These are phyloP conservation scores for Carex kokanica DNA, from an alignment of 176 grass and related monocot genomes.

Conservation along the genomic window DNA sequence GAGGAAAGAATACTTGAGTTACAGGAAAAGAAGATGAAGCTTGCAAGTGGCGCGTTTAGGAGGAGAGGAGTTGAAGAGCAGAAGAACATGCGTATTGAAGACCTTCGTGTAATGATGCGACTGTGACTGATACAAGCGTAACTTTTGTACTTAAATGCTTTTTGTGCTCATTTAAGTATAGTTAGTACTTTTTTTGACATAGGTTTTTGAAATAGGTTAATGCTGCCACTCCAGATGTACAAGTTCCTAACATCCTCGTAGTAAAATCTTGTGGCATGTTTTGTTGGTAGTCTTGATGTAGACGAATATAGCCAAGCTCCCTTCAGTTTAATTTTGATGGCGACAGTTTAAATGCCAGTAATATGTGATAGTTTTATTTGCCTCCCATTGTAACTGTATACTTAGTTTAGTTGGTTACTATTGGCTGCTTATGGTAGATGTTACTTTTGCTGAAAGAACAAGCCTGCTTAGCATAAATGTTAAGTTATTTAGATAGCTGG, in stretches of 20 bases:
- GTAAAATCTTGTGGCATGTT: neutral
- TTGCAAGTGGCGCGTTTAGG: conserved; percentile 57
- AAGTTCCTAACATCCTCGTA: neutral
- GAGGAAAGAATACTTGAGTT: conserved; percentile 78
- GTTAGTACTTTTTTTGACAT: conserved; percentile 5
- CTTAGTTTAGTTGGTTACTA: neutral
- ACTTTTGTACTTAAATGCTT: too few species aligned
- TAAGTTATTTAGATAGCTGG: too few species aligned
- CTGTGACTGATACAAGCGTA: conserved; percentile 7
- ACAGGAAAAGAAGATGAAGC: conserved; percentile 70
- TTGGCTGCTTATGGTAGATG: neutral
- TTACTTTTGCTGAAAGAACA: neutral
- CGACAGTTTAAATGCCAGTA: neutral
- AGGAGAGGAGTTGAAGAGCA: conserved; percentile 44
- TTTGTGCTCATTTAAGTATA: neutral
- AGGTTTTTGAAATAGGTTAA: conserved; percentile 3
- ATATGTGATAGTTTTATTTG: neutral
- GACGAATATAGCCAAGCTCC: neutral
- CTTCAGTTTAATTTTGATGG: neutral
- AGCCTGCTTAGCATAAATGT: neutral
- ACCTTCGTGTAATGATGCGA: conserved; percentile 69
- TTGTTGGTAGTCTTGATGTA: neutral
- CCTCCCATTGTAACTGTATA: neutral
- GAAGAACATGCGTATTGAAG: conserved; percentile 70
- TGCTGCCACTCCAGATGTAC: neutral